These are phyloP conservation scores for Venturia aucupariae DNA, from an alignment of 2,329 filamentous ascomycete species.

Conservation along the genomic window DNA sequence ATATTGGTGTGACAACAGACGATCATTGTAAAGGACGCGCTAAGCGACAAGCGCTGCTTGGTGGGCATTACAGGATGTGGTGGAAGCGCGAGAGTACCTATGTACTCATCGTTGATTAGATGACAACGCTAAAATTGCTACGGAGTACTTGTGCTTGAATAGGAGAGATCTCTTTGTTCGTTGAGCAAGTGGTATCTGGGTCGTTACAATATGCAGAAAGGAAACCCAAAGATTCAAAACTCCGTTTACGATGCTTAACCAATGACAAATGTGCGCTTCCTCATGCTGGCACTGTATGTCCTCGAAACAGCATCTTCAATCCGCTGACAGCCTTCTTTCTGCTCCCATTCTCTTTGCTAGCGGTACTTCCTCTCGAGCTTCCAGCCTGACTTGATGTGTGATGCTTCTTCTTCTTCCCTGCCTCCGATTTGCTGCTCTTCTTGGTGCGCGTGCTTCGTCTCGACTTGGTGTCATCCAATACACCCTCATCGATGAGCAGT, in stretches of 20 bases:
- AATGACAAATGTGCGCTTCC: neutral
- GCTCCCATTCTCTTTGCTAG: neutral
- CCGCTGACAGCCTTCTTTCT: slow-evolving; percentile 11
- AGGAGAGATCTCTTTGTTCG: neutral
- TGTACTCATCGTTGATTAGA: neutral
- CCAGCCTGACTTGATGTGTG: neutral
- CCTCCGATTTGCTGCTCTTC: slow-evolving; percentile 5
- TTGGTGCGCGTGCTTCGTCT: neutral
- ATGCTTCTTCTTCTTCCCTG: slow-evolving; percentile 3
- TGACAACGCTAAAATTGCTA: slow-evolving; percentile 4
- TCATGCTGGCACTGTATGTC: neutral
- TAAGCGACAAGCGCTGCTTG: too few species aligned
- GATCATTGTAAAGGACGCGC: too few species aligned
- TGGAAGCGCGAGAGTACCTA: neutral
- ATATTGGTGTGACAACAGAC: too few species aligned
- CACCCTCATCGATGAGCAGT: slow-evolving; percentile 38
- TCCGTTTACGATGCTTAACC: neutral
- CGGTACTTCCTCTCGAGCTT: slow-evolving; percentile 2
- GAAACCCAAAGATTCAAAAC: neutral
- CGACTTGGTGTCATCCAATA: slow-evolving; percentile 28
- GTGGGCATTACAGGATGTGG: too few species aligned
- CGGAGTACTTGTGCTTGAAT: too few species aligned
- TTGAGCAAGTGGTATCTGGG: neutral
- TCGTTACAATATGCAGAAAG: neutral
- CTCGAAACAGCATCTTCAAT: slow-evolving; percentile 4